A percentile compares a stretch with the other conserved stretches of the same genome.
These are phyloP conservation scores for Sutorius eximius DNA, from an alignment of 1,284 basidiomycete species.

Conservation along the genomic window DNA sequence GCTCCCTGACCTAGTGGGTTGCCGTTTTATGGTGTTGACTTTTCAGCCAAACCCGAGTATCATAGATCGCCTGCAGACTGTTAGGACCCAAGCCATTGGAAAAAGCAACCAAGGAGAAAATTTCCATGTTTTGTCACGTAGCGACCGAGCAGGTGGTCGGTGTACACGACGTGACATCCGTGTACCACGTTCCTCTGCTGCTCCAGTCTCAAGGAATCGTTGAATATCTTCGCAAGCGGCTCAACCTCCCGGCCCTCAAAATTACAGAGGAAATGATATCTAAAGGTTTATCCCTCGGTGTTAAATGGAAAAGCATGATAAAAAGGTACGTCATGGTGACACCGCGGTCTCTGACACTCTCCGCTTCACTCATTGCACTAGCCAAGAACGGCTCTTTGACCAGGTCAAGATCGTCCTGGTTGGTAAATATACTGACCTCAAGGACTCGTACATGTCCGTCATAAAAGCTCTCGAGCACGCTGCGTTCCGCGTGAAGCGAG, in stretches of 20 bases:
- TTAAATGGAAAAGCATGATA: slow-evolving; percentile 85
- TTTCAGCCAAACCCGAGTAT: background rate
- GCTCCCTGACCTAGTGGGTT: slow-evolving; percentile 86
- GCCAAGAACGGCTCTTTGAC: slow-evolving; percentile 92
- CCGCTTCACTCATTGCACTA: slow-evolving; percentile 32
- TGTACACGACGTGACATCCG: slow-evolving; percentile 94
- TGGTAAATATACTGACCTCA: slow-evolving; percentile 96
- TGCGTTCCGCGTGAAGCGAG: slow-evolving; percentile 87
- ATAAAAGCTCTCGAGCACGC: slow-evolving; percentile 97
- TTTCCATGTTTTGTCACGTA: slow-evolving; percentile 99
- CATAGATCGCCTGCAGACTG: slow-evolving; percentile 88
- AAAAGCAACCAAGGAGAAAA: slow-evolving; percentile 88
- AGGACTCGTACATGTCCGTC: slow-evolving; percentile 99
- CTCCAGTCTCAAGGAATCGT: slow-evolving; percentile 92
- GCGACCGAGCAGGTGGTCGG: slow-evolving; percentile 91
- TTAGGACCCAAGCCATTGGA: slow-evolving; percentile 74
- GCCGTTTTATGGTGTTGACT: background rate
- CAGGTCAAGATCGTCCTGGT: slow-evolving; percentile 90
- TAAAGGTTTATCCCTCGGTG: slow-evolving; percentile 66
- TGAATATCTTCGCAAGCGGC: slow-evolving; percentile 78
- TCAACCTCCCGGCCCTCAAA: slow-evolving; percentile 67
- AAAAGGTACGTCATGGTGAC: slow-evolving; percentile 47
- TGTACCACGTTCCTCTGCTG: slow-evolving; percentile 96
- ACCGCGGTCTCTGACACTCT: background rate
- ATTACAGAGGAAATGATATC: slow-evolving; percentile 59